phyloP scores from a whole-genome alignment of 352 stramenopile species.

The Globisporangium camurandrum region DNA sequence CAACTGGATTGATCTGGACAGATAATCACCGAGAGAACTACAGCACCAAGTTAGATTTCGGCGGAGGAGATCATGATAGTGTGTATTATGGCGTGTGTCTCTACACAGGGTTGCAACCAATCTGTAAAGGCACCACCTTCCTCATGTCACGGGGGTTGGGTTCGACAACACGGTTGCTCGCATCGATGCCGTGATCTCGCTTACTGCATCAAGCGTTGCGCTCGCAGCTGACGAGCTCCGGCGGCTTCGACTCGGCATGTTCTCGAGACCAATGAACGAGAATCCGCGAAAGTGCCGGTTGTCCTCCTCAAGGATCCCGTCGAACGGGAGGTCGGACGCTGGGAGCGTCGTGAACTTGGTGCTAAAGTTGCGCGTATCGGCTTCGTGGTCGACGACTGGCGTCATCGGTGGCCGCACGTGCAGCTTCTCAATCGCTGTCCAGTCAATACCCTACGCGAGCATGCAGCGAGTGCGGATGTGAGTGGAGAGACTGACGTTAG shows the following conservation, averaged over 20 bases:
- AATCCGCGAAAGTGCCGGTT: constrained; percentile 66
- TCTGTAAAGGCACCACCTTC: no score
- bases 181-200: neutral
- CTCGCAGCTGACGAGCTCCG: constrained; percentile 2
- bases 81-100: no score
- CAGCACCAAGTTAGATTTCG: no score
- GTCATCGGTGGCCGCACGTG: constrained; percentile 87
- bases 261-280: constrained; percentile 39
- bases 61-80: no score
- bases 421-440: constrained; percentile 88
- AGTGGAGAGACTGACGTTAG: neutral
- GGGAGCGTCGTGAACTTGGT: constrained; percentile 84
- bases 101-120: no score
- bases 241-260: constrained; percentile 3
- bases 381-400: constrained; percentile 80
- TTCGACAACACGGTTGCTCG: neutral
- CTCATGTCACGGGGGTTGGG: no score
- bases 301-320: constrained; percentile 40
- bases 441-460: constrained; percentile 70
- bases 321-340: constrained; percentile 51
- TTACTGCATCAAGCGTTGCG: neutral
- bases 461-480: neutral
- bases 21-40: no score
- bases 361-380: constrained; percentile 94
- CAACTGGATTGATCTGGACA: no score